Conservation (phyloP, 345 rosid genomes). For the Anacardium occidentale region DNA sequence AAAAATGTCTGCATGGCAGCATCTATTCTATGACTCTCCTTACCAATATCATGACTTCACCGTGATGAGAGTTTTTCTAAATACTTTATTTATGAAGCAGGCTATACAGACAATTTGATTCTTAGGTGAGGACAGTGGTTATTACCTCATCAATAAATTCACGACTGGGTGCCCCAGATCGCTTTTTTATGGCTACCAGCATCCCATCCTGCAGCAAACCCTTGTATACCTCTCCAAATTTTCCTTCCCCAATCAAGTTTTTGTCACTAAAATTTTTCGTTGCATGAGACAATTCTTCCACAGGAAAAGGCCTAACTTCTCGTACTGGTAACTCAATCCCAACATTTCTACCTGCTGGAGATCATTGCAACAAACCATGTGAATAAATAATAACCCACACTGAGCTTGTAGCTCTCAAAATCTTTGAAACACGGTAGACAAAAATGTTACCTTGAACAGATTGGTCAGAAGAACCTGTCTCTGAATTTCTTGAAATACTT, state of each 20-base stretch:
- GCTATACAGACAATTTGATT: not conserved
- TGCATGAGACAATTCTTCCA: slow-evolving; percentile 83
- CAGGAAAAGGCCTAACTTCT: slow-evolving; percentile 78
- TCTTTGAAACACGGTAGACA: slow-evolving; percentile 1
- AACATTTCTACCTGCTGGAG: slow-evolving; percentile 60
- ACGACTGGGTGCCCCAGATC: slow-evolving; percentile 67
- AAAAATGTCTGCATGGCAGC: not conserved
- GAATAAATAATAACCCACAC: slow-evolving; percentile 5
- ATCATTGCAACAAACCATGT: slow-evolving; percentile 19
- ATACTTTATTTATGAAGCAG: not conserved
- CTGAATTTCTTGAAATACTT: slow-evolving; percentile 65
- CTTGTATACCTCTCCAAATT: slow-evolving; percentile 87
- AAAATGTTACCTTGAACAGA: slow-evolving; percentile 58
- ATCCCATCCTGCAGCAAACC: slow-evolving; percentile 90
- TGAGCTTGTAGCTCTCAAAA: slow-evolving; percentile 4
- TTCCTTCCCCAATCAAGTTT: slow-evolving; percentile 82
- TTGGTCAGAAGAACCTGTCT: slow-evolving; percentile 80
- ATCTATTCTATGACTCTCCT: not conserved
- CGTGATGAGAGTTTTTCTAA: not conserved
- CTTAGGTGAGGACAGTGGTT: not conserved
- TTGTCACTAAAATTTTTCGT: slow-evolving; percentile 70
- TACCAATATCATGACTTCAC: not conserved
- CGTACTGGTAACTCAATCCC: slow-evolving; percentile 65
- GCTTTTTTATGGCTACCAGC: slow-evolving; percentile 87
- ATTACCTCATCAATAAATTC: slow-evolving; percentile 84